A percentile compares a stretch with the other conserved stretches of the same genome.
Conservation (phyloP, 139 green algal species). For the Raphidocelis subcapitata region DNA sequence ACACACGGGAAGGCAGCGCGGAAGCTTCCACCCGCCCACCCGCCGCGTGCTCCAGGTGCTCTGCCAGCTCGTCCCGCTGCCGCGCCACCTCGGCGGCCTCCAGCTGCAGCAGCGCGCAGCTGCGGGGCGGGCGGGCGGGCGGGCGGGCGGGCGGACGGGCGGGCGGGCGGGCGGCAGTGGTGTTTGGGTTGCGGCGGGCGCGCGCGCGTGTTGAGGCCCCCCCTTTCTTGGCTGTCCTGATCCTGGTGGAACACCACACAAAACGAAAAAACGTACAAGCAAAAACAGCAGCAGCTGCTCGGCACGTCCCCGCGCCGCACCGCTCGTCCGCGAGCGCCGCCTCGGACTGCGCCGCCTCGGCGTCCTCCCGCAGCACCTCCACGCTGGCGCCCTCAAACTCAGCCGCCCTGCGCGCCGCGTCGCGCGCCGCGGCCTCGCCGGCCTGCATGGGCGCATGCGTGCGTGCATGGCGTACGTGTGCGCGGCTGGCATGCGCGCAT, state of each 20-base stretch:
- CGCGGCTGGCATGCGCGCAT: no score
- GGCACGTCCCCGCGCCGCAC: no score
- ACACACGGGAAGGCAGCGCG: no score
- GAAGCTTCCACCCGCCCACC: no score
- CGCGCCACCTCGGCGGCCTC: conserved; percentile 50
- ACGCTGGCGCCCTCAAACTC: conserved; percentile 25
- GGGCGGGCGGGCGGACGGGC: no score
- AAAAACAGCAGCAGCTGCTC: no score
- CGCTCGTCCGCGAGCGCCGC: conserved; percentile 62
- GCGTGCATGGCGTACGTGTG: background rate
- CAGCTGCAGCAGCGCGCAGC: conserved; percentile 46
- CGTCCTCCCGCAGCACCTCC: conserved; percentile 63
- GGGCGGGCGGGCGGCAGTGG: no score
- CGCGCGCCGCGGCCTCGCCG: background rate
- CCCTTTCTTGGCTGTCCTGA: no score
- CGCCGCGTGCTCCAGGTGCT: conserved; percentile 18
- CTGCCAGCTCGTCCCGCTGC: conserved; percentile 30
- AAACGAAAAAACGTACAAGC: no score
- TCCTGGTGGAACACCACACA: conserved; percentile 41
- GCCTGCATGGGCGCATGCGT: background rate
- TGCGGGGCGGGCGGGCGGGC: no score
- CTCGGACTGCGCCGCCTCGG: conserved; percentile 65
- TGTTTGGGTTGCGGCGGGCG: no score
- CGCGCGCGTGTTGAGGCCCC: no score
- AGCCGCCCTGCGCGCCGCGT: conserved; percentile 7